Evolutionary conservation across 495 filamentous ascomycete genomes (phyloP).

Genomic region (Trichoderma gamsii): DNA sequence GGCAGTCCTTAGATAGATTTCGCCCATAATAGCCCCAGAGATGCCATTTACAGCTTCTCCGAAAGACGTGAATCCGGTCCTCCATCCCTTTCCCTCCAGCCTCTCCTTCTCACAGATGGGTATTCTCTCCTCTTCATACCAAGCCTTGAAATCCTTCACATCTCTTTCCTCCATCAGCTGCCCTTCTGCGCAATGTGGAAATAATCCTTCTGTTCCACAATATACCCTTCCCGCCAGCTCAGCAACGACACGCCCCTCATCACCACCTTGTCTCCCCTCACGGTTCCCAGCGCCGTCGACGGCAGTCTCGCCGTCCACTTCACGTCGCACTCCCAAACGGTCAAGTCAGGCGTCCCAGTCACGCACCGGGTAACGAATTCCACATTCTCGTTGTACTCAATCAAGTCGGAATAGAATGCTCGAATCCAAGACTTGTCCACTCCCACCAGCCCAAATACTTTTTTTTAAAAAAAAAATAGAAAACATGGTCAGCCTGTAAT

Average conservation of each 20-base stretch:
- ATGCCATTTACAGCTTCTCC: too few species aligned
- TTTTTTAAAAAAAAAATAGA: neutral
- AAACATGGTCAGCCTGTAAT: neutral
- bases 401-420: neutral
- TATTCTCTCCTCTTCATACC: neutral
- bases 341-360: neutral
- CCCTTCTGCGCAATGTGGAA: neutral
- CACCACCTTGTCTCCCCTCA: neutral
- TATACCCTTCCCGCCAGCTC: neutral
- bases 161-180: neutral
- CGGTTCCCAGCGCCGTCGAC: neutral
- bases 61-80: too few species aligned
- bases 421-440: neutral
- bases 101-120: too few species aligned
- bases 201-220: conserved; percentile 10
- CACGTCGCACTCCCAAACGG: conserved; percentile 1
- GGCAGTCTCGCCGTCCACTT: neutral
- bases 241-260: neutral
- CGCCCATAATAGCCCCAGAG: too few species aligned
- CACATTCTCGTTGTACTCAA: neutral
- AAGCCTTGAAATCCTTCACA: neutral
- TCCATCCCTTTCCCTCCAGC: too few species aligned
- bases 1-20: too few species aligned
- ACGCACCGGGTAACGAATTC: neutral
- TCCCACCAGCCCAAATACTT: neutral